Conservation (phyloP, 1,139 yeast species). For the Geotrichum candidum region DNA sequence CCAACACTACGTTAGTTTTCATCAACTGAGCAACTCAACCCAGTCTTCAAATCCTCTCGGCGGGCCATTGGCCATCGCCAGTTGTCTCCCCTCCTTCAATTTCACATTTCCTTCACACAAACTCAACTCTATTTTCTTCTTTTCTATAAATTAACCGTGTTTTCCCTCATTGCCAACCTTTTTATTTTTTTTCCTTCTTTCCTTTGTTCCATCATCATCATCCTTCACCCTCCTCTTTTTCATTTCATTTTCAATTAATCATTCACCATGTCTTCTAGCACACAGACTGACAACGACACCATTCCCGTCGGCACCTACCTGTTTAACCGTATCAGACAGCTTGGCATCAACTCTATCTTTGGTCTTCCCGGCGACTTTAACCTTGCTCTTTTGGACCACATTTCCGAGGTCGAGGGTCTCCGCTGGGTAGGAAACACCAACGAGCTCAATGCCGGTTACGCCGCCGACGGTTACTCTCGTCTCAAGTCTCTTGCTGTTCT, state of each 20-base stretch:
- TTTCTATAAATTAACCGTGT: neutral
- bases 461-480: constrained; percentile 65
- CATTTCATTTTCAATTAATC: neutral
- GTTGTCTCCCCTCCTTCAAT: no score
- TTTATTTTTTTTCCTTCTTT: neutral
- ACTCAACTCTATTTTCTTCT: neutral
- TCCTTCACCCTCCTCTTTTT: neutral
- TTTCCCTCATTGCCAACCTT: neutral
- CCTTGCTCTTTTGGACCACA: constrained; percentile 48
- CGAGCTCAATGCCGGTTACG: constrained; percentile 52
- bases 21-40: no score
- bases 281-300: neutral
- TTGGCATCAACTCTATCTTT: constrained; percentile 43
- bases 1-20: no score
- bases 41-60: neutral
- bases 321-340: constrained; percentile 43
- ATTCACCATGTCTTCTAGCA: neutral
- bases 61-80: neutral
- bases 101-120: no score
- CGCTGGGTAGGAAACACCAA: constrained; percentile 44
- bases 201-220: neutral
- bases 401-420: constrained; percentile 42
- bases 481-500: constrained; percentile 53
- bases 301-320: constrained; percentile 48
- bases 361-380: constrained; percentile 62